Percentiles rank a stretch among this genome's conserved stretches.
phyloP scores from a whole-genome alignment of 306 rosid species.

The Glycine latifolia region DNA sequence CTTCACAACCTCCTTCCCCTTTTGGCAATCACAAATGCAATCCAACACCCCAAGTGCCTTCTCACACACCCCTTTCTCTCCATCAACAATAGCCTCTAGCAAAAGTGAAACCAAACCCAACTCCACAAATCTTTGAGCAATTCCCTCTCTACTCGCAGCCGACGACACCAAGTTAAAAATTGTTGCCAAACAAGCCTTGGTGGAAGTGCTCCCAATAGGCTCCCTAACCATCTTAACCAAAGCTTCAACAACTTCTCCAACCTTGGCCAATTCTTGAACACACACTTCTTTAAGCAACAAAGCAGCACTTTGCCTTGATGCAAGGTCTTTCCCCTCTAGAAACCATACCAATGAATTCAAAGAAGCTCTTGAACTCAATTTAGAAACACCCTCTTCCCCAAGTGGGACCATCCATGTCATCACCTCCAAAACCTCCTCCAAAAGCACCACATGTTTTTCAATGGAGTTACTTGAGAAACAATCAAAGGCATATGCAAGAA shows the following conservation, averaged over 20 bases:
- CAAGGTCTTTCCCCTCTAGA: constrained; percentile 62
- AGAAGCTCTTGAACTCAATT: constrained; percentile 55
- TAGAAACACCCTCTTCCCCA: constrained; percentile 52
- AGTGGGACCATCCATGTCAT: constrained; percentile 61
- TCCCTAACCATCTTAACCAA: constrained; percentile 64
- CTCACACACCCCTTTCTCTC: constrained; percentile 64
- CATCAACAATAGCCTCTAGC: constrained; percentile 72
- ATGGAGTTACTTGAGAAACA: constrained; percentile 57
- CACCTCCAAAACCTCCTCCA: constrained; percentile 63
- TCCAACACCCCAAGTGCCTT: constrained; percentile 72
- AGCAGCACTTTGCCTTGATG: constrained; percentile 67
- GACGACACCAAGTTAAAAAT: constrained; percentile 62
- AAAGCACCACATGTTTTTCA: constrained; percentile 46
- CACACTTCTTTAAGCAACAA: constrained; percentile 58
- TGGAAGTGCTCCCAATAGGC: constrained; percentile 59
- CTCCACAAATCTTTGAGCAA: constrained; percentile 55
- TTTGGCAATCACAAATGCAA: constrained; percentile 58
- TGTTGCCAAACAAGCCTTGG: constrained; percentile 63
- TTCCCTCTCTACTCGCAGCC: constrained; percentile 21
- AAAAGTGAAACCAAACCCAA: constrained; percentile 67
- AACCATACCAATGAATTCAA: constrained; percentile 60
- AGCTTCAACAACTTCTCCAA: constrained; percentile 62
- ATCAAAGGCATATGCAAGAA: constrained; percentile 57
- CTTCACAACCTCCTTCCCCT: constrained; percentile 60
- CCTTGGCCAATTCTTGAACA: constrained; percentile 52